Evolutionary conservation across 257 asterid genomes (phyloP).

Genomic region (Jacaranda mimosifolia): DNA sequence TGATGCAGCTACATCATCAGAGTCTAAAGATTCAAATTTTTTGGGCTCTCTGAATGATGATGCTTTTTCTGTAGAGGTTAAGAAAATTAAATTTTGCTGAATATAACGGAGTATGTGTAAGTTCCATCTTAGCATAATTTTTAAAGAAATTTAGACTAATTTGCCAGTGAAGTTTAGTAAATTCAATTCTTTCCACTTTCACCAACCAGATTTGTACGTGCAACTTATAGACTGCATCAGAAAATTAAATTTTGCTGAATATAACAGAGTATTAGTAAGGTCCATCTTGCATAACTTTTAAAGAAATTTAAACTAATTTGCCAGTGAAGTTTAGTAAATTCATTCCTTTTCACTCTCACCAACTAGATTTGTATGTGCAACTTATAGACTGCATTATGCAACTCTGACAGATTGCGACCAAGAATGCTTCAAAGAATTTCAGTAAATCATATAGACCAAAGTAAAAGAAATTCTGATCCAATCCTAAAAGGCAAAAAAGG

Average conservation of each 20-base stretch:
- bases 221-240: conserved; percentile 4
- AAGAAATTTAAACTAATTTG: conserved; percentile 1
- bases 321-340: conserved; percentile 1
- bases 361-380: conserved; percentile 1
- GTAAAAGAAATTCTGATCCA: conserved; percentile 9
- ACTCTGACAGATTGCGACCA: neutral
- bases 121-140: conserved; percentile 5
- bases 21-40: conserved; percentile 45
- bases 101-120: conserved; percentile 13
- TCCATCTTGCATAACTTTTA: conserved; percentile 4
- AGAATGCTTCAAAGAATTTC: conserved; percentile 2
- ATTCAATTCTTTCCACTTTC: conserved; percentile 28
- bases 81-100: conserved; percentile 42
- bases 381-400: conserved; percentile 1
- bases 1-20: conserved; percentile 54
- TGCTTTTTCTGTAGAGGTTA: conserved; percentile 68
- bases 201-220: neutral
- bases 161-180: conserved; percentile 1
- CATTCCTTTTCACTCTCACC: conserved; percentile 25
- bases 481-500: conserved; percentile 53
- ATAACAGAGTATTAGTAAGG: neutral
- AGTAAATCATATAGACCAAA: conserved; percentile 26
- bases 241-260: no score
- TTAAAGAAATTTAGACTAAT: neutral
- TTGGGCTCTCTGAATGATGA: conserved; percentile 51